These are phyloP conservation scores for Claviceps africana DNA, from an alignment of 2,329 filamentous ascomycete species.

Conservation along the genomic window DNA sequence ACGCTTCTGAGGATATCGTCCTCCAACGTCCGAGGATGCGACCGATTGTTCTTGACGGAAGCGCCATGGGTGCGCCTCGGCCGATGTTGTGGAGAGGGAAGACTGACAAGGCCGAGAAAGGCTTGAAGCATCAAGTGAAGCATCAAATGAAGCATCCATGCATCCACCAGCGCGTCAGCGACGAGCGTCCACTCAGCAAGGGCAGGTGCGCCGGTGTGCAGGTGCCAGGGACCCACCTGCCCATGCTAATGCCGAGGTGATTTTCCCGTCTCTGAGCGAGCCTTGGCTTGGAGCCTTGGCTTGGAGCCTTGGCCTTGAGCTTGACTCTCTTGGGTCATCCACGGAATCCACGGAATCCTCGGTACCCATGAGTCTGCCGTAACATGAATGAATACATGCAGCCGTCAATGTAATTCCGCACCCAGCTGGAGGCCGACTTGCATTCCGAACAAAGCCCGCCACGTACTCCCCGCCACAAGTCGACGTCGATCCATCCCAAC, in stretches of 20 bases:
- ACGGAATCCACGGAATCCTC: too few relatives aligned
- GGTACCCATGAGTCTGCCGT: too few relatives aligned
- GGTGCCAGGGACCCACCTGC: neutral
- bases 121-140: too few relatives aligned
- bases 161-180: too few relatives aligned
- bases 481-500: neutral
- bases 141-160: too few relatives aligned
- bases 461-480: neutral
- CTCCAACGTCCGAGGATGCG: neutral
- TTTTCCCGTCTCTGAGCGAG: too few relatives aligned
- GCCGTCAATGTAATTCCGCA: too few relatives aligned
- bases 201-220: neutral
- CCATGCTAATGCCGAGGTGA: neutral
- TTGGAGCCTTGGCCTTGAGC: too few relatives aligned
- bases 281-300: too few relatives aligned
- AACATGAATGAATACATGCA: too few relatives aligned
- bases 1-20: neutral
- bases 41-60: neutral
- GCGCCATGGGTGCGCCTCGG: neutral
- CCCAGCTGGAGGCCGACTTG: too few relatives aligned
- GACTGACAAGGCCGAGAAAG: neutral
- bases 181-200: neutral
- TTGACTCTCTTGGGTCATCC: too few relatives aligned
- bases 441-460: neutral
- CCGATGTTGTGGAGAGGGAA: neutral